Conservation (phyloP, 2,329 filamentous ascomycete species). For the Sclerotinia spermophila region DNA sequence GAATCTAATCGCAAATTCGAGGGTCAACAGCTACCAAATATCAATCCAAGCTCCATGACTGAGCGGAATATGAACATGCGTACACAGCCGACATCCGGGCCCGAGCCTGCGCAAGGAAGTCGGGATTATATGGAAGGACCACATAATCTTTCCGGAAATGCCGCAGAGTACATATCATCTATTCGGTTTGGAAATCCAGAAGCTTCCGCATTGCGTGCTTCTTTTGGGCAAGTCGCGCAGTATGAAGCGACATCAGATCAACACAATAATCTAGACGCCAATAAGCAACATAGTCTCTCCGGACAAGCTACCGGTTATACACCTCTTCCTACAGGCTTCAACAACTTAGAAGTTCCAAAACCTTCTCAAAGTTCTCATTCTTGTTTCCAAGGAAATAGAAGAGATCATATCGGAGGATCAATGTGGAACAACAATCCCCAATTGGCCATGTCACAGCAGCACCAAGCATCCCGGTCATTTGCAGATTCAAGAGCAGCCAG, state of each 20-base stretch:
- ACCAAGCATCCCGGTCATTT: neutral
- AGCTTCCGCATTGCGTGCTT: neutral
- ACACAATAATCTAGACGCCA: neutral
- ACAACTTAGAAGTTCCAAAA: rapidly evolving
- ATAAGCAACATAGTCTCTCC: neutral
- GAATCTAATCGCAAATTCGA: neutral
- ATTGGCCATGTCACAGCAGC: neutral
- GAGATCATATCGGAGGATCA: neutral
- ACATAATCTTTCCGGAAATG: no score
- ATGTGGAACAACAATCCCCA: neutral
- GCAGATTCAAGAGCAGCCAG: neutral
- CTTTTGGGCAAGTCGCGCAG: neutral
- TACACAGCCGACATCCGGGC: rapidly evolving
- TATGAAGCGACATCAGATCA: neutral
- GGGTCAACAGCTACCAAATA: rapidly evolving
- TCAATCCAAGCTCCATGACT: rapidly evolving
- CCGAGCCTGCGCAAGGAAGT: rapidly evolving
- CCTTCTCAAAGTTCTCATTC: rapidly evolving
- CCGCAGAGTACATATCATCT: neutral
- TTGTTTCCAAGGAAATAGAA: neutral
- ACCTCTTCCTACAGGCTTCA: no score
- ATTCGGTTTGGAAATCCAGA: neutral
- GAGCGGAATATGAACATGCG: rapidly evolving
- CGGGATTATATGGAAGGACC: neutral
- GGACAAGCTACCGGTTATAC: neutral